Base-by-base conservation (phyloP, 2,329 filamentous ascomycete genomes). In the Xylariaceae sp. region DNA sequence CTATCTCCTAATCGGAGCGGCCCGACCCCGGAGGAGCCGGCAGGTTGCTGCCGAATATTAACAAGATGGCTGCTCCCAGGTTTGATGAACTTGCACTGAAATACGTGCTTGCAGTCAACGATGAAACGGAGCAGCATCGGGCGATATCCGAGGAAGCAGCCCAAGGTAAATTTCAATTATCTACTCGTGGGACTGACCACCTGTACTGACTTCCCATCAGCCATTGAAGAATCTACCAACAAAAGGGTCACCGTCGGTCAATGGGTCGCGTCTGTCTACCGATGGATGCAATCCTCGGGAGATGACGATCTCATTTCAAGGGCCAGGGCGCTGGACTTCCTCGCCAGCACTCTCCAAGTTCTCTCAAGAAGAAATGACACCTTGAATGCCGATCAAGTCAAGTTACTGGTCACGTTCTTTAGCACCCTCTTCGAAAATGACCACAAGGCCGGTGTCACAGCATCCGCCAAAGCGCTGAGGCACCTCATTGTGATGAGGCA, bases 341-440 rank as follows among this genome's bases (percentile, higher is more conserved):
- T 87, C 24, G 81, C 83, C 1, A 72, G 73, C 19, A 86, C 84
- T 0, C 70, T 87, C 12, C 74, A 79, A 44, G 74, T 75, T n/a
- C 65, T 86, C 12, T 76, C 76, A 7, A 70, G 72, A 9, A 76
- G 77, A 39, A 40, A 59, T 11, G 53, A 56, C 41, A 68, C 76
- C 12, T 68, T 86, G 28, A 82, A 78, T 50, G 67, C 75, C 4
- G 81, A 82, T 45, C 83, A 86, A 76, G 74, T 82, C 28, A 78
- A 79, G 46, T 68, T 82, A 0, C 67, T 83, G 7, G 73, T 84
- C 23, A 73, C 74, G 31, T 86, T 85, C 72, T 86, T 86, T 54
- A 79, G 80, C 12, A 79, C 81, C 56, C 82, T 86, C 75, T 86
- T 85, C 61, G 80, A 80, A 2, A 79, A 82, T 50, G 83, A 86